Evolutionary conservation across 176 grass and related monocot species (phyloP), one percentile per base, ranked within the genome.

Genomic region (Oryza brachyantha): DNA sequence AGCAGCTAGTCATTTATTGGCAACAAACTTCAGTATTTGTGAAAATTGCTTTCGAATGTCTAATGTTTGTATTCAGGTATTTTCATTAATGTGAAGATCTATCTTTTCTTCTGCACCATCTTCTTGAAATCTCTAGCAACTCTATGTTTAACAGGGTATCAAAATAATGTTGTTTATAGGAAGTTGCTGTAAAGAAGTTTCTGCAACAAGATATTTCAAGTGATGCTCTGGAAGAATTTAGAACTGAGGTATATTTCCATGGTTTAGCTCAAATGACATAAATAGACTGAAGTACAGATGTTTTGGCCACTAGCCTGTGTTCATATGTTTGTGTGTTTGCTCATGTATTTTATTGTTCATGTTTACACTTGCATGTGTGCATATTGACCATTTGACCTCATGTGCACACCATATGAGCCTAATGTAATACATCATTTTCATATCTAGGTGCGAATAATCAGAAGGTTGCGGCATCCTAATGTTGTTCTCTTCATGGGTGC

Each of bases 401-500:
- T 79, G 63, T 25, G 22, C 54, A 70, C 7, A 22, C 14, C 58
- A 29, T 29, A 10, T 65, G 76, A 17, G 50, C 50, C 5, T 62
- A 7, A 10, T 13, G 45, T 48, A 57, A 57, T 57, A 8, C 8
- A 57, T 57, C 3, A 10, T 2, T 73, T 85, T 91, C 26, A 34
- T 87, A 64, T 79, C 40, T 89, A 97, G 96, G 92, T 99, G 63
- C 78, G 64, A 82, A 96, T 99, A 89, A 99, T 99, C 88, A 89
- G 82, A 84, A 90, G 90, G 62, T 66, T 96, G 66, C 83, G 96
- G 58, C 96, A 99, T 91, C 96, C 96, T 55, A 99, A 99, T 91
- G 92, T 99, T 64, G 96, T 99, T 86, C 96, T 99, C 72, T 95
- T 99, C 84, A 99, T 99, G 96, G 96, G 92, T 64, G 96, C 96